Conservation (phyloP, 768 basidiomycete genomes). For the Collybia mongolica region DNA sequence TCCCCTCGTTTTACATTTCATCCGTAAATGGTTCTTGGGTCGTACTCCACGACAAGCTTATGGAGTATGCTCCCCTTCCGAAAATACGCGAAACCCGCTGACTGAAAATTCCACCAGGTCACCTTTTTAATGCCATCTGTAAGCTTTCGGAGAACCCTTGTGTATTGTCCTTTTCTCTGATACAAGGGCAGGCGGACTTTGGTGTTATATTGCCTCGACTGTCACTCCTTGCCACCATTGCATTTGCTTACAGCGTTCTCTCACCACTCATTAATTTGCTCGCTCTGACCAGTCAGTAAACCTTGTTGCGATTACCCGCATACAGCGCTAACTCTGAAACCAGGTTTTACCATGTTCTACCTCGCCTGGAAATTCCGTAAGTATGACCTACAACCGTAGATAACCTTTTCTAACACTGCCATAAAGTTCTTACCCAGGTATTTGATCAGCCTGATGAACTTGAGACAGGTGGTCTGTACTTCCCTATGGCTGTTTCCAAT, state of each 20-base stretch:
- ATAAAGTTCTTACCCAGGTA: conserved; percentile 46
- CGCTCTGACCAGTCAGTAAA: conserved; percentile 46
- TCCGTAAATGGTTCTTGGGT: conserved; percentile 64
- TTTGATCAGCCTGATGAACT: conserved; percentile 50
- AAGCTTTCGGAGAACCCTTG: conserved; percentile 9
- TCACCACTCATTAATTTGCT: conserved; percentile 68
- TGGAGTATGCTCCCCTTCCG: conserved; percentile 18
- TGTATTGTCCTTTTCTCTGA: neutral
- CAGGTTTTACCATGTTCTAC: conserved; percentile 55
- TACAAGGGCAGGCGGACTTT: conserved; percentile 40
- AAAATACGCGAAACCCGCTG: neutral
- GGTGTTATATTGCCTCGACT: conserved; percentile 47
- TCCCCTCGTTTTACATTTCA: conserved; percentile 53
- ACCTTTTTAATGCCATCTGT: conserved; percentile 55
- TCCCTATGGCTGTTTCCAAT: conserved; percentile 46
- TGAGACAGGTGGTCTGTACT: conserved; percentile 47
- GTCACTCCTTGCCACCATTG: conserved; percentile 52
- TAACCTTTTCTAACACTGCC: neutral
- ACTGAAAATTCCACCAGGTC: conserved; percentile 22
- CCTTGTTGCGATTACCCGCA: neutral
- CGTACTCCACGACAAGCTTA: conserved; percentile 68
- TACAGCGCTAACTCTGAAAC: neutral
- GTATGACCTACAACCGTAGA: conserved; percentile 12
- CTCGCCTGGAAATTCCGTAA: conserved; percentile 58
- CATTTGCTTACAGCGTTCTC: conserved; percentile 58